Evolutionary conservation across 2,329 filamentous ascomycete species (phyloP).

Genomic region (Arthroderma sp.): DNA sequence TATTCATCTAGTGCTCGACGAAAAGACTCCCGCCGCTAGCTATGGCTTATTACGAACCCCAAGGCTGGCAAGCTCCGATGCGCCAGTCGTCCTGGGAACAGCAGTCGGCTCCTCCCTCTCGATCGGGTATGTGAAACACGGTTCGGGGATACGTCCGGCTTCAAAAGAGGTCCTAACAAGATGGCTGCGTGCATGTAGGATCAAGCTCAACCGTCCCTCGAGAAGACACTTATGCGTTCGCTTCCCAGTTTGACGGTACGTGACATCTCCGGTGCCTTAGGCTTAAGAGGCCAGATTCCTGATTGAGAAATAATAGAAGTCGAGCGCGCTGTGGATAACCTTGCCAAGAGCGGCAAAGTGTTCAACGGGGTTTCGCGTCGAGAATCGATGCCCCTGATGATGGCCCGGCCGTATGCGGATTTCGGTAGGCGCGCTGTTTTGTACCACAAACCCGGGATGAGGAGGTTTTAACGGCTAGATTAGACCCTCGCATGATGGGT

Average conservation of each 20-base stretch:
- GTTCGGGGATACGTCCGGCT: not conserved
- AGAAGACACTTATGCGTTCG: constrained; percentile 67
- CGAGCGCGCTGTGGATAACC: constrained; percentile 86
- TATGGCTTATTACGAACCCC: constrained; percentile 61
- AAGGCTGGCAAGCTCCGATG: constrained; percentile 48
- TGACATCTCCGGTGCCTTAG: constrained; percentile 14
- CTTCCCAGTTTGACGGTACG: constrained; percentile 81
- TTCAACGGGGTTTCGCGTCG: constrained; percentile 61
- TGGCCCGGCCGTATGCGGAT: constrained; percentile 45
- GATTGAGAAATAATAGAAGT: constrained; percentile 51
- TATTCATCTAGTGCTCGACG: no score
- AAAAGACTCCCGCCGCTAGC: constrained; percentile 11
- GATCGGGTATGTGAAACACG: constrained; percentile 46
- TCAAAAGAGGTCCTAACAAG: constrained; percentile 11
- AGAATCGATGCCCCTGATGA: constrained; percentile 61
- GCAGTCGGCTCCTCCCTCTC: constrained; percentile 51
- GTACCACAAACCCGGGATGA: not conserved
- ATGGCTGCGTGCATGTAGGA: constrained; percentile 37
- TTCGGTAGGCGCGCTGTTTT: constrained; percentile 34
- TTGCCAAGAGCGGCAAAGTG: constrained; percentile 92
- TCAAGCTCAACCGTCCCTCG: constrained; percentile 60
- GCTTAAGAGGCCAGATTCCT: not conserved
- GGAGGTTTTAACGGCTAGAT: constrained; percentile 9
- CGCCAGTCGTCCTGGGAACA: constrained; percentile 61
- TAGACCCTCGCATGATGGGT: constrained; percentile 57